phyloP scores from a whole-genome alignment of 2,329 filamentous ascomycete genomes.

The Penicillium sp. region DNA sequence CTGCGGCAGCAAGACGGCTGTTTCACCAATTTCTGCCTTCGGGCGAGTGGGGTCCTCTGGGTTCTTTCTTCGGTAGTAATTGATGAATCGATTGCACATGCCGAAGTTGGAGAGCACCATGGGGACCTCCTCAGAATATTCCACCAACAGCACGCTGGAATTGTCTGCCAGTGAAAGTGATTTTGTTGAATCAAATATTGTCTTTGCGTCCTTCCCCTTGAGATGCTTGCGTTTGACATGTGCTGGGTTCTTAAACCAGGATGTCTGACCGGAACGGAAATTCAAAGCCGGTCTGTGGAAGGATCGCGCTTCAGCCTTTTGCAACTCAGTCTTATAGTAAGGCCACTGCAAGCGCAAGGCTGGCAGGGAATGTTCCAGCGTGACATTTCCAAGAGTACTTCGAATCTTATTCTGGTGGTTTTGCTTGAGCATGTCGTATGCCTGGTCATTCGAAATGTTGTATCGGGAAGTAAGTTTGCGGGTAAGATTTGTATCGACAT shows the following conservation, averaged over 20 bases:
- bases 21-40: slow-evolving; percentile 84
- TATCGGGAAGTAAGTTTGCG: slow-evolving; percentile 79
- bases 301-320: slow-evolving; percentile 71
- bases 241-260: slow-evolving; percentile 73
- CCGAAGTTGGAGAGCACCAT: slow-evolving; percentile 93
- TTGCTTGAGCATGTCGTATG: slow-evolving; percentile 93
- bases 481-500: slow-evolving; percentile 70
- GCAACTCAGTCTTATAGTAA: slow-evolving; percentile 88
- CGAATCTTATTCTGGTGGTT: slow-evolving; percentile 96
- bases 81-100: slow-evolving; percentile 94
- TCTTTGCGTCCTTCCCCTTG: slow-evolving; percentile 75
- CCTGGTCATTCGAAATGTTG: slow-evolving; percentile 95
- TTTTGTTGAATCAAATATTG: slow-evolving; percentile 77
- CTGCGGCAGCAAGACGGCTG: slow-evolving; percentile 82
- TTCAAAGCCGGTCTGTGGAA: slow-evolving; percentile 82
- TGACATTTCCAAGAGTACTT: slow-evolving; percentile 84
- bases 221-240: slow-evolving; percentile 79
- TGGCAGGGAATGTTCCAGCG: slow-evolving; percentile 93
- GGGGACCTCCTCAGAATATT: slow-evolving; percentile 94
- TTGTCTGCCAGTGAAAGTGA: slow-evolving; percentile 89
- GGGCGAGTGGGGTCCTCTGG: slow-evolving; percentile 74
- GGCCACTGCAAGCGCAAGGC: slow-evolving; percentile 91
- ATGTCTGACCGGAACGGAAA: slow-evolving; percentile 70
- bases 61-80: slow-evolving; percentile 90
- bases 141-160: slow-evolving; percentile 81